phyloP scores from a whole-genome alignment of 768 basidiomycete genomes.

The Exsudoporus frostii region DNA sequence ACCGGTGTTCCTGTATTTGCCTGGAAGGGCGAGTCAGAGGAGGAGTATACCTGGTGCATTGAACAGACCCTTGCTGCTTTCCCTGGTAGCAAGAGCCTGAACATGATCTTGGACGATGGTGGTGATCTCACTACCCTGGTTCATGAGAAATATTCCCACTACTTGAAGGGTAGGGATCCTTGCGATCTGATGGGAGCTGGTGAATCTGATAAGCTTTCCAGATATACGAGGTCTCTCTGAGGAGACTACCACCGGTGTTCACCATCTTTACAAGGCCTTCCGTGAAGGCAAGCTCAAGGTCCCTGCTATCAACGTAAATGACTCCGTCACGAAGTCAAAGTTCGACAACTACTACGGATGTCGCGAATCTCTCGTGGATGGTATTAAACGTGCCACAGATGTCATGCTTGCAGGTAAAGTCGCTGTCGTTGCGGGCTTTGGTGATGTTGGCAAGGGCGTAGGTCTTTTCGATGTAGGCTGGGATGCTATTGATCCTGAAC shows the following conservation, averaged over 20 bases:
- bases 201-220: slow-evolving; percentile 25
- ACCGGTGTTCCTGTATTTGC: slow-evolving; percentile 98
- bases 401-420: slow-evolving; percentile 99
- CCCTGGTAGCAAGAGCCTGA: slow-evolving; percentile 75
- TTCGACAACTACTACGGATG: slow-evolving; percentile 99
- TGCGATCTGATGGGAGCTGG: background rate
- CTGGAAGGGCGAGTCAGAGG: slow-evolving; percentile 99
- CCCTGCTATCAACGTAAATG: slow-evolving; percentile 99
- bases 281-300: slow-evolving; percentile 94
- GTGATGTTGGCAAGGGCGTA: slow-evolving; percentile 99
- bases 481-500: background rate
- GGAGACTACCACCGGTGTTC: slow-evolving; percentile 99
- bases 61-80: slow-evolving; percentile 94
- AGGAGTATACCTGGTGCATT: slow-evolving; percentile 98
- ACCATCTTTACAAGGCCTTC: slow-evolving; percentile 98
- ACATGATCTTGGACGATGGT: slow-evolving; percentile 99
- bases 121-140: slow-evolving; percentile 94
- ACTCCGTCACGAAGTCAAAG: slow-evolving; percentile 99
- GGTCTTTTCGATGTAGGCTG: slow-evolving; percentile 32
- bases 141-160: slow-evolving; percentile 95
- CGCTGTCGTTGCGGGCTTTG: slow-evolving; percentile 96
- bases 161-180: slow-evolving; percentile 56
- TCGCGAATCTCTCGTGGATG: slow-evolving; percentile 98
- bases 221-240: slow-evolving; percentile 94
- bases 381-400: slow-evolving; percentile 99